These are phyloP conservation scores for Hymenoscyphus linearis DNA, from an alignment of 2,329 filamentous ascomycete genomes.

Conservation along the genomic window DNA sequence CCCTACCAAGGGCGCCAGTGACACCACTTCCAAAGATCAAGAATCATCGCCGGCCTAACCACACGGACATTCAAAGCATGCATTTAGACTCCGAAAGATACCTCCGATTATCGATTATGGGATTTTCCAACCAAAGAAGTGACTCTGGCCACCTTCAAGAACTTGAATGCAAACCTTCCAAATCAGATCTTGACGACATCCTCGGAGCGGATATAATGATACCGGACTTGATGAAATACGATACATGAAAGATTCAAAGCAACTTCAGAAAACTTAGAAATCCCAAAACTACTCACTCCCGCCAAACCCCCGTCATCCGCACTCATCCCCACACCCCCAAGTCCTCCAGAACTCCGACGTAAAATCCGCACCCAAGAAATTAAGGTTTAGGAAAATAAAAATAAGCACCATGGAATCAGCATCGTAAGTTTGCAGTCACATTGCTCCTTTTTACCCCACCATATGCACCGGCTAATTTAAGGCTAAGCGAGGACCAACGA, in stretches of 20 bases:
- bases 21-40: neutral
- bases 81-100: neutral
- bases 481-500: neutral
- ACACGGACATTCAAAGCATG: neutral
- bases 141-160: neutral
- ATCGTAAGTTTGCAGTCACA: neutral
- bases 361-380: neutral
- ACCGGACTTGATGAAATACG: neutral
- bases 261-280: neutral
- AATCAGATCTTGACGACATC: neutral
- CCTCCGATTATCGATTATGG: neutral
- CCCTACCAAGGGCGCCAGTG: neutral
- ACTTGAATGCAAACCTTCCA: neutral
- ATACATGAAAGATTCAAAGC: neutral
- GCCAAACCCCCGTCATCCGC: neutral
- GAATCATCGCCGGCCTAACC: neutral
- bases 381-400: neutral
- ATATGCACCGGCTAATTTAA: neutral
- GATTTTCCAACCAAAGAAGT: neutral
- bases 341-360: neutral
- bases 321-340: neutral
- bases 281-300: neutral
- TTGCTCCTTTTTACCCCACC: neutral
- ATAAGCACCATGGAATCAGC: neutral
- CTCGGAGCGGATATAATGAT: neutral